Percentiles rank a stretch among this genome's conserved stretches.
Conservation (phyloP, 2,329 filamentous ascomycete genomes). For the Myotisia sp. region DNA sequence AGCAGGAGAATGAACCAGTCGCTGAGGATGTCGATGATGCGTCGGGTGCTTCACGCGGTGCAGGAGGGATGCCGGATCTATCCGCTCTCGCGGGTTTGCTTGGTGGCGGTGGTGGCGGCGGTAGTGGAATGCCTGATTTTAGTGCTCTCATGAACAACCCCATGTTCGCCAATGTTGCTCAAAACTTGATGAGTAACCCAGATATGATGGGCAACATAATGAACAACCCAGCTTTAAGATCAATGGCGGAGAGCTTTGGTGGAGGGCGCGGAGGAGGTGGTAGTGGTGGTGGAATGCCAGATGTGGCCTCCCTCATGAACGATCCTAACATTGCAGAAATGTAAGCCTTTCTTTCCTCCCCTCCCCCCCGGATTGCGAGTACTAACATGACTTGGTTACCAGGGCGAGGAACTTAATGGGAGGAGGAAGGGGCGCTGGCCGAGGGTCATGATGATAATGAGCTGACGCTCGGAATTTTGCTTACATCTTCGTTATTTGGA, state of each 20-base stretch:
- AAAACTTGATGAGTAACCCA: conserved; percentile 94
- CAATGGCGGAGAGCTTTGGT: conserved; percentile 73
- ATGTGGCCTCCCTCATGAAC: conserved; percentile 72
- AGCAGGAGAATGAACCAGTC: conserved; percentile 36
- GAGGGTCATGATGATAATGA: no score
- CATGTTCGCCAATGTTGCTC: conserved; percentile 95
- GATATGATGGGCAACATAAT: conserved; percentile 83
- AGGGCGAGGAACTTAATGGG: conserved; percentile 58
- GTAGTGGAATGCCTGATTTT: conserved; percentile 77
- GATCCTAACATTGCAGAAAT: conserved; percentile 87
- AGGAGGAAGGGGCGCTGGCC: conserved; percentile 33
- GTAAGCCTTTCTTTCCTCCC: conserved; percentile 43
- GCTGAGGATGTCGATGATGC: conserved; percentile 40
- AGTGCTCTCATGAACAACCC: conserved; percentile 86
- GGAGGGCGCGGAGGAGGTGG: conserved; percentile 30
- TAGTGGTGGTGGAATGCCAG: conserved; percentile 63
- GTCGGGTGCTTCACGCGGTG: conserved; percentile 30
- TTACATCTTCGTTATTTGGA: no score
- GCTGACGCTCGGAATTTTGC: no score
- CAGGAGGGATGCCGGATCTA: conserved; percentile 58
- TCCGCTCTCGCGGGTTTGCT: conserved; percentile 58
- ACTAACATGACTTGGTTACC: conserved; percentile 8
- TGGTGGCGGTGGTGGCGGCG: conserved; percentile 50
- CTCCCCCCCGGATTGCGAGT: conserved; percentile 8
- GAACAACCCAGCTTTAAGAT: conserved; percentile 76